Evolutionary conservation across 805 yeast species (phyloP).

Genomic region (Lipomyces starkeyi): DNA sequence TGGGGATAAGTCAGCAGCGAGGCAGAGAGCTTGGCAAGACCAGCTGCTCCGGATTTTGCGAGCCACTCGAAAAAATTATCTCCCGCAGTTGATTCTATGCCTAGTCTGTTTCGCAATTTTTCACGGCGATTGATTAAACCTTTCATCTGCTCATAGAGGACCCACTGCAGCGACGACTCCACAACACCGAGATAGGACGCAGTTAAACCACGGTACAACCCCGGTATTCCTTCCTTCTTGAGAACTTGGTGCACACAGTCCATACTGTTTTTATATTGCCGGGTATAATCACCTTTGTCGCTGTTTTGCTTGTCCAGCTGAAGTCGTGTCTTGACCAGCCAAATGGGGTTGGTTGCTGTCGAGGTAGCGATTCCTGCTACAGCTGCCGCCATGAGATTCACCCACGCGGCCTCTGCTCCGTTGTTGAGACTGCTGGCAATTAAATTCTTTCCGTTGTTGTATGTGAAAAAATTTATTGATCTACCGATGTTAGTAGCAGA

Average conservation of each 20-base stretch:
- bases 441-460: slow-evolving; percentile 87
- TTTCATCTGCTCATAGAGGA: slow-evolving; percentile 94
- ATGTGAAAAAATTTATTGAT: slow-evolving; percentile 93
- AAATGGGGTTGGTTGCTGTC: slow-evolving; percentile 96
- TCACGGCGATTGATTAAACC: slow-evolving; percentile 62
- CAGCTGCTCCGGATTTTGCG: slow-evolving; percentile 97
- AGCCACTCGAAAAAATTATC: slow-evolving; percentile 87
- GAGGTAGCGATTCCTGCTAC: slow-evolving; percentile 93
- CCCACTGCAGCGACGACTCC: slow-evolving; percentile 96
- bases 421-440: slow-evolving; percentile 69
- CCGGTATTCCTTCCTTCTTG: slow-evolving; percentile 75
- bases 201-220: slow-evolving; percentile 87
- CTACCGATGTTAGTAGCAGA: slow-evolving; percentile 45
- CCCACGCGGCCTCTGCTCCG: slow-evolving; percentile 80
- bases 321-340: slow-evolving; percentile 93
- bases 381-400: slow-evolving; percentile 85
- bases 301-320: slow-evolving; percentile 77
- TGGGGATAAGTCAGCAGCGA: slow-evolving; percentile 94
- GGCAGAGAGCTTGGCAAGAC: slow-evolving; percentile 92
- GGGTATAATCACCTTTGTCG: slow-evolving; percentile 48
- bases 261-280: slow-evolving; percentile 78
- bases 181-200: slow-evolving; percentile 94
- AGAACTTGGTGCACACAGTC: slow-evolving; percentile 79
- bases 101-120: slow-evolving; percentile 43
- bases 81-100: slow-evolving; percentile 49